Base-by-base conservation (phyloP, 2,329 filamentous ascomycete species). In the Ophiostoma sp. region DNA sequence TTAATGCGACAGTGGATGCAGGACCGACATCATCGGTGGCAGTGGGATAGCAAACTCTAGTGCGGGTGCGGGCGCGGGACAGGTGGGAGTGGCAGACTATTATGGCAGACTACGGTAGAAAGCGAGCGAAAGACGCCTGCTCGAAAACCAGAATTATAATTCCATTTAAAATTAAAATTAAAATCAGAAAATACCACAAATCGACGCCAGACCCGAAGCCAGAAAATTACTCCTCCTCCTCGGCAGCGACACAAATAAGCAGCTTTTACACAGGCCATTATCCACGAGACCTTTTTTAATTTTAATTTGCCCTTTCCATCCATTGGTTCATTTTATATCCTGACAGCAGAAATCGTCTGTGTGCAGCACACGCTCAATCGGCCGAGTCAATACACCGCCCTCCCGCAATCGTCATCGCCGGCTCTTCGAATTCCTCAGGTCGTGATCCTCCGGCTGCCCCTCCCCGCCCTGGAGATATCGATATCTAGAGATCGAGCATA, bases 11-110 rank as follows among this genome's bases (percentile, higher is more conserved):
- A 52, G 65, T 68, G 71, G 65, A 67, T 55, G 64, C 52, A 64
- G 55, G 47, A 68, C 65, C 70, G 69, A 72, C 71, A 72, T 73
- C 71, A 73, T 73, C 70, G 68, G 67, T 67, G 66, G 70, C 60
- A 64, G 69, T 12, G 14, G 47, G 47, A 14, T n/a, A 49, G 47
- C 47, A 16, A 6, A 18, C 9, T 40, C 45, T 47, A 38, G 55
- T 38, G 55, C 67, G 2, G 62, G 67, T 52, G 64, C 40, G 63
- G 52, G 67, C 41, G 60, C 65, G 63, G 62, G 52, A 69, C 58
- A 64, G 65, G 55, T 60, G 55, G 55, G 49, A 55, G 49, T 12
- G 27, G 14, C 9, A 38, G 27, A 12, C 49, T 55, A 7, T 18
- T 55, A 55, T 55, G 38, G 8, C 44, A 49, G 64, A 58, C 36